Base-by-base conservation (phyloP, 352 stramenopile genomes). In the Globisporangium cederbergense region DNA sequence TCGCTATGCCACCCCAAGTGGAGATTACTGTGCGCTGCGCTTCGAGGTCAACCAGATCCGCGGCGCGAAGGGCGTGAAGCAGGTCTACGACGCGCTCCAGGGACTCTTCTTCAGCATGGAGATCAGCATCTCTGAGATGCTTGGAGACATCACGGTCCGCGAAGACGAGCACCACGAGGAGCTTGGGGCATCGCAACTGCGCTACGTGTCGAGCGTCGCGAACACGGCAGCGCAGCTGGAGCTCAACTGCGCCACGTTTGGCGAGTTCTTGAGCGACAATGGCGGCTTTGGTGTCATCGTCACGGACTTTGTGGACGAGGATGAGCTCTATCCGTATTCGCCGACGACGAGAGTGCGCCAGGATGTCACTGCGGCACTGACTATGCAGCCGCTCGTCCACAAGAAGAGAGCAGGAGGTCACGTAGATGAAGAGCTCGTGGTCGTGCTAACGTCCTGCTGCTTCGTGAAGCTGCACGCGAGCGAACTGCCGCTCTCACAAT, bases 41-140 rank as follows among this genome's bases (percentile, higher is more conserved):
- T 80, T 83, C 52, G 77, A 82, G 47, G 80, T 86, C 25, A 79
- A 78, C 46, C 77, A 72, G 32, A 81, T 87, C 38, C 54, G 69
- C 14, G 71, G 66, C 2, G 68, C 68, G 3, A 46, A 68, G 4
- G 74, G 69, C 0, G 70, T 86, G 9, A 68, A 64, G 0, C 75
- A 85, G 30, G 72, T 89, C 30, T 85, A 81, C 38, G 77, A 87
- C 32, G 77, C 79, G 4, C 71, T 83, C 18, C 67, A 75, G 66
- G 82, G 80, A 43, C 85, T 78, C 69, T 78, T 81, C n/a, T 60
- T 66, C n/a, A 89, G 84, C 52, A 74, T 85, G 61, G 77, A 89
- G 43, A 82, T 83, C 60, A 85, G 67, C 34, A 76, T 86, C 60
- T 82, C 77, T 0, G 75, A 89, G 45, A 73, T 74, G 47, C 57